These are phyloP conservation scores for Solanum megistacrolobum DNA, from an alignment of 257 asterid genomes.

Conservation along the genomic window DNA sequence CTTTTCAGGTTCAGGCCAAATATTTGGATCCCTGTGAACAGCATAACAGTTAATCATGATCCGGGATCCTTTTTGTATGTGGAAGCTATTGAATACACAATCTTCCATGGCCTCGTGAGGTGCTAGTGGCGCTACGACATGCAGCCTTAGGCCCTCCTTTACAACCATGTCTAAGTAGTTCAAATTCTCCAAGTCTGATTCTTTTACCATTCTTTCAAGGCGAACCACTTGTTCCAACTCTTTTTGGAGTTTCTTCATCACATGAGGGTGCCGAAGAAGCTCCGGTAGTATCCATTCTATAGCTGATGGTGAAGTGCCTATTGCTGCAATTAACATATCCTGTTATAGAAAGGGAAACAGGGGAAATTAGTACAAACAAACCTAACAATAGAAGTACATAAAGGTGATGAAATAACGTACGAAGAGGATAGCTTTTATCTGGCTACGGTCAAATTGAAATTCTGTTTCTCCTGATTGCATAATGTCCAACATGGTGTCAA, in stretches of 20 bases:
- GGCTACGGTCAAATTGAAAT: neutral
- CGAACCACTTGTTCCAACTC: neutral
- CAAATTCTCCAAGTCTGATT: neutral
- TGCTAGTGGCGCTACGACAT: neutral
- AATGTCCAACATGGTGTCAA: neutral
- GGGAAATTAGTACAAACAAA: neutral
- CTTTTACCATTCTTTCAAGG: neutral
- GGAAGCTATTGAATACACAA: neutral
- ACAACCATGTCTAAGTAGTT: neutral
- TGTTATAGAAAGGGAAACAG: neutral
- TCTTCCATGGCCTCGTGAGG: neutral
- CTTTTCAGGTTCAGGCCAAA: neutral
- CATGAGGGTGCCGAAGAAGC: neutral
- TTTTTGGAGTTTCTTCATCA: neutral
- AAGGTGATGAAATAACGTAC: neutral
- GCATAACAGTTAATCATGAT: neutral
- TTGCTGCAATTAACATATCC: neutral
- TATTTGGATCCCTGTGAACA: neutral
- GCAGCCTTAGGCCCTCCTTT: neutral
- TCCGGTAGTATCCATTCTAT: neutral
- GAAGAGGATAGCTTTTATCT: neutral
- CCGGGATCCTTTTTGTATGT: neutral
- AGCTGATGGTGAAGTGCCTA: neutral
- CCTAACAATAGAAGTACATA: neutral
- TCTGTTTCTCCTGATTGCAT: neutral